Percentiles rank a stretch among this genome's conserved stretches.
Evolutionary conservation across 176 grass and related monocot genomes (phyloP).

Genomic region (Phragmites australis): DNA sequence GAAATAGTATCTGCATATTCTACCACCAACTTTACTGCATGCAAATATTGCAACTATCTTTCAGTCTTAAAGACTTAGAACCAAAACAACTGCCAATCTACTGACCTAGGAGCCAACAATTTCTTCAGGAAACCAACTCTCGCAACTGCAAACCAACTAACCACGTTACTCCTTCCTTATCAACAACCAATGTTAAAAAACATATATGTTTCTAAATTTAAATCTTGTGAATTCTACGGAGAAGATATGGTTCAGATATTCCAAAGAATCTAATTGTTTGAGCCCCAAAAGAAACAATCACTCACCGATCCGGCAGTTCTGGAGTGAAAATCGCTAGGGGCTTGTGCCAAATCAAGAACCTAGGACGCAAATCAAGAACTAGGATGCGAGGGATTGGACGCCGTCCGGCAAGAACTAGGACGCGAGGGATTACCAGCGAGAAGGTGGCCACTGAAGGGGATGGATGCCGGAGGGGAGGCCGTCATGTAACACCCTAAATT

Average conservation of each 20-base stretch:
- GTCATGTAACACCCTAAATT: too few relatives aligned
- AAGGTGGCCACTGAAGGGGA: too few relatives aligned
- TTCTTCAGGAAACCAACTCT: background rate
- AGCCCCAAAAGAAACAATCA: background rate
- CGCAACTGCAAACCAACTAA: background rate
- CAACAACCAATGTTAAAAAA: background rate
- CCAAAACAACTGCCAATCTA: background rate
- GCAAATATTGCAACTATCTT: background rate
- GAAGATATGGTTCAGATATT: background rate
- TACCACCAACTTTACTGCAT: background rate
- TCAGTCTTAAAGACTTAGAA: background rate
- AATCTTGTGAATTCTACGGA: background rate
- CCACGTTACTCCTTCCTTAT: background rate
- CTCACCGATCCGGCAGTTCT: background rate
- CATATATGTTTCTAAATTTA: background rate
- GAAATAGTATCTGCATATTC: background rate
- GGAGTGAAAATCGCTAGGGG: background rate
- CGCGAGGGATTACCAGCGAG: too few relatives aligned
- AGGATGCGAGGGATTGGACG: too few relatives aligned
- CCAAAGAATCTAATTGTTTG: background rate
- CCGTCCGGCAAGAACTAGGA: too few relatives aligned
- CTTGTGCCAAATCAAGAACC: conserved; percentile 17
- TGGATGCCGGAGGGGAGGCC: too few relatives aligned
- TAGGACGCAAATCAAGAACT: too few relatives aligned
- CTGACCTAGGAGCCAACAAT: background rate